Evolutionary conservation across 1,139 yeast genomes (phyloP), one percentile per base, ranked within the genome.

Genomic region (Pichia inconspicua): DNA sequence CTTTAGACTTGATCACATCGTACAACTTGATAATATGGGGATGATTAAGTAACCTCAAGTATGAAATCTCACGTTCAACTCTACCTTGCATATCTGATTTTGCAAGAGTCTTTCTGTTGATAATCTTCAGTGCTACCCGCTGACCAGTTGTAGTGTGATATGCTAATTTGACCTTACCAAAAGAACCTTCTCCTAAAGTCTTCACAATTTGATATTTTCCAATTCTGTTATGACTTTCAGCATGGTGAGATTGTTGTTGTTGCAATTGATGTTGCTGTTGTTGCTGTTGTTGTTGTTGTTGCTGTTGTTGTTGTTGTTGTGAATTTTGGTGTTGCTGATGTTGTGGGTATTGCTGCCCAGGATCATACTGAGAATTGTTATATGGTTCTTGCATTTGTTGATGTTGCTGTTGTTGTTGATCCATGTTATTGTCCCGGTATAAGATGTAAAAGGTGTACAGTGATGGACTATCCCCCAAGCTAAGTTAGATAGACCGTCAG

Each of bases 11-110:
- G 65, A 92, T 92, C 47, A 92, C 98, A 66, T 92, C 98, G 68
- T 90, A 92, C 52, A 92, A 74, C 67, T 92, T 92, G 70, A 92
- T 92, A 65, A 92, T 92, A 66, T 92, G 98, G 5, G 97, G 98
- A 66, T 92, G 98, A 67, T 97, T 80, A 54, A 92, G 74, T 52
- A 92, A 72, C 50, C 97, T 73, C 57, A 92, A 74, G 65, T 92
- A 92, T 9, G 95, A 84, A 52, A 92, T 92, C 66, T 92, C 98
- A 58, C 98, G 74, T 69, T 92, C 98, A 34, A 92, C 83, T 52
- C 98, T 74, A 31, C 97, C 97, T 64, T 92, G 97, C 98, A 92
- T 92, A 67, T 92, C 98, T 8, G 90, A 80, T 64, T 92, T 92
- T 48, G 97, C 96, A 63, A 92, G 73, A 0, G 97, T 89, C 68